Percentiles rank a stretch among this genome's conserved stretches.
phyloP scores from a whole-genome alignment of 148 eudicot species.

The Fagopyrum esculentum region DNA sequence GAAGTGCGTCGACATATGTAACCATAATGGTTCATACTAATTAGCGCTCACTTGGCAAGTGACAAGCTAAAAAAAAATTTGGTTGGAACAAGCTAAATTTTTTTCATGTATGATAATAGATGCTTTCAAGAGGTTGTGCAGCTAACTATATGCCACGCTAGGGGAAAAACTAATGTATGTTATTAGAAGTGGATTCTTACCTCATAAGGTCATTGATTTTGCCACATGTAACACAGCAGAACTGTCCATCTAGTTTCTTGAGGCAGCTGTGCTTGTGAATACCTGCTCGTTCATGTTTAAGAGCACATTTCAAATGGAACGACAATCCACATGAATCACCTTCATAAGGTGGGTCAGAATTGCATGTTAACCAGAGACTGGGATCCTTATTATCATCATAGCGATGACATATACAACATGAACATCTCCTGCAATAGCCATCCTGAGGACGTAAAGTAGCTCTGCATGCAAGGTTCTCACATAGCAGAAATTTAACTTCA shows the following conservation, averaged over 20 bases:
- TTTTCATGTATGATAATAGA: neutral
- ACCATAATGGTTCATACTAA: neutral
- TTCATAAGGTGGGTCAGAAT: constrained; percentile 28
- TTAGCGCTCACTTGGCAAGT: neutral
- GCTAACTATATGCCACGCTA: neutral
- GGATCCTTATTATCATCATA: constrained; percentile 69
- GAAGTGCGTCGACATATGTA: neutral
- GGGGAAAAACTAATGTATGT: neutral
- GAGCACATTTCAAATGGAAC: constrained; percentile 50
- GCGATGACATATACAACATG: constrained; percentile 47
- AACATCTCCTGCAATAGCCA: constrained; percentile 54
- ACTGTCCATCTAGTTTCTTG: constrained; percentile 40
- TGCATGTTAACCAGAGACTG: constrained; percentile 52
- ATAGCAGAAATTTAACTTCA: constrained; percentile 21
- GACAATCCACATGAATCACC: constrained; percentile 39
- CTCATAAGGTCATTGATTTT: constrained; percentile 47
- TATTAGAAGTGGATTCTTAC: constrained; percentile 18
- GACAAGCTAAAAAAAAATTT: neutral
- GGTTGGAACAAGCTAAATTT: neutral
- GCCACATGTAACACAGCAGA: constrained; percentile 45
- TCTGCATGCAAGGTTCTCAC: constrained; percentile 46
- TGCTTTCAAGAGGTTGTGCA: neutral
- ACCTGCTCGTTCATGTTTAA: constrained; percentile 35
- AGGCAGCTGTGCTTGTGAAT: constrained; percentile 26
- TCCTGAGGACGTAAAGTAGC: constrained; percentile 32